phyloP scores from a whole-genome alignment of 129 eudicot species.

The Saussurea involucrata region DNA sequence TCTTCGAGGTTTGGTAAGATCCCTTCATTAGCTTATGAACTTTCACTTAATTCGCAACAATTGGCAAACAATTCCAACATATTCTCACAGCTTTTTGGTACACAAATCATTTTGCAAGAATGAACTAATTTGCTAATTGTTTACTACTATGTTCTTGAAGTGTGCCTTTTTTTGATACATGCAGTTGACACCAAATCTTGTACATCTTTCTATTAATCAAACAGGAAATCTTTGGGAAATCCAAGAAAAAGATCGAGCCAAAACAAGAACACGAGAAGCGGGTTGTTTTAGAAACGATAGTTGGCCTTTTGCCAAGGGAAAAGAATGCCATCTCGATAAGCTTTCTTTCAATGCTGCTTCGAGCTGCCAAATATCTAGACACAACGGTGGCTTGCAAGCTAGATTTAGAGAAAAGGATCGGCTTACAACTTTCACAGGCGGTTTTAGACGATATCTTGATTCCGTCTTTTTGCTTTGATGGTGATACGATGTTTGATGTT shows the following conservation, averaged over 20 bases:
- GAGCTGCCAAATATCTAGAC: constrained; percentile 71
- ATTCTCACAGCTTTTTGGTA: background rate
- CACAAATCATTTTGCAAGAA: background rate
- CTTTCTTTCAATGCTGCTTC: constrained; percentile 87
- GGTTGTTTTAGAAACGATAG: constrained; percentile 80
- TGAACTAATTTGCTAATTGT: background rate
- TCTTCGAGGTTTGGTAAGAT: constrained; percentile 96
- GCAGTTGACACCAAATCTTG: background rate
- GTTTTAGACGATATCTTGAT: constrained; percentile 79
- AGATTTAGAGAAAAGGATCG: constrained; percentile 85
- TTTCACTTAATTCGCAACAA: background rate
- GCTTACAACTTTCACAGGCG: constrained; percentile 74
- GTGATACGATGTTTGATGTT: constrained; percentile 80
- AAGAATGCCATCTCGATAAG: constrained; percentile 77
- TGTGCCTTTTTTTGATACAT: background rate
- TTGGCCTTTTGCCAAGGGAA: constrained; percentile 84
- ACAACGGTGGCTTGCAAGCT: constrained; percentile 81
- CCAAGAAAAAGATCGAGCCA: constrained; percentile 72
- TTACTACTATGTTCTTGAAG: background rate
- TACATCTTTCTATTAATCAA: background rate
- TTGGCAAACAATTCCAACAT: background rate
- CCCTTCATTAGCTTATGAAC: background rate
- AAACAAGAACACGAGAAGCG: constrained; percentile 83
- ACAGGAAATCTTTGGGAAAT: constrained; percentile 74
- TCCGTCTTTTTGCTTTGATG: constrained; percentile 70